These are phyloP conservation scores for Eucalyptus cloeziana DNA, from an alignment of 345 rosid genomes.

Conservation along the genomic window DNA sequence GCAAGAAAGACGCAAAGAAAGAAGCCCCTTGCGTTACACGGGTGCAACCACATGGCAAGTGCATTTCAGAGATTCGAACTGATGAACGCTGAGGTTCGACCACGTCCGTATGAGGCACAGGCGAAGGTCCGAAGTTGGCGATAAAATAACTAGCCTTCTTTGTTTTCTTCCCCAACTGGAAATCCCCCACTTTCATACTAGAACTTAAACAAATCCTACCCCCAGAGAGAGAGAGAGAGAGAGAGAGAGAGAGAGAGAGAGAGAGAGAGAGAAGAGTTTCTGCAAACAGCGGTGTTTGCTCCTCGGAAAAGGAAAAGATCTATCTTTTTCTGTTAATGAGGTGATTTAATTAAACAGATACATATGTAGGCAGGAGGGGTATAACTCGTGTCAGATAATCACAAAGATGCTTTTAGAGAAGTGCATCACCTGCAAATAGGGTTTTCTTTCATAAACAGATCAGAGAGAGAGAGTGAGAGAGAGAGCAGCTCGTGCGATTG, in stretches of 20 bases:
- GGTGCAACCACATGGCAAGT: neutral
- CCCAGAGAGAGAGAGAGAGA: neutral
- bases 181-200: neutral
- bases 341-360: neutral
- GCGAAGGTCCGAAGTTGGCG: neutral
- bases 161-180: neutral
- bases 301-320: neutral
- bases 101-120: neutral
- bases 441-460: neutral
- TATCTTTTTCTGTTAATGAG: neutral
- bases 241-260: no score
- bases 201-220: neutral
- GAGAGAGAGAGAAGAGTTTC: neutral
- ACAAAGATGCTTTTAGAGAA: neutral
- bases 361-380: neutral
- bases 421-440: neutral
- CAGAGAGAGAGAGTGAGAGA: neutral
- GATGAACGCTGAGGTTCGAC: neutral
- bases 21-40: neutral
- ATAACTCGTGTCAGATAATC: neutral
- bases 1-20: neutral
- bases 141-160: neutral
- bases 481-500: neutral
- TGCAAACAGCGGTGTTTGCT: neutral
- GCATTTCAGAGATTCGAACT: neutral